Percentiles rank a stretch among this genome's conserved stretches.
Evolutionary conservation across 2,329 filamentous ascomycete species (phyloP).

Genomic region (Rhexocercosporidium sp.): DNA sequence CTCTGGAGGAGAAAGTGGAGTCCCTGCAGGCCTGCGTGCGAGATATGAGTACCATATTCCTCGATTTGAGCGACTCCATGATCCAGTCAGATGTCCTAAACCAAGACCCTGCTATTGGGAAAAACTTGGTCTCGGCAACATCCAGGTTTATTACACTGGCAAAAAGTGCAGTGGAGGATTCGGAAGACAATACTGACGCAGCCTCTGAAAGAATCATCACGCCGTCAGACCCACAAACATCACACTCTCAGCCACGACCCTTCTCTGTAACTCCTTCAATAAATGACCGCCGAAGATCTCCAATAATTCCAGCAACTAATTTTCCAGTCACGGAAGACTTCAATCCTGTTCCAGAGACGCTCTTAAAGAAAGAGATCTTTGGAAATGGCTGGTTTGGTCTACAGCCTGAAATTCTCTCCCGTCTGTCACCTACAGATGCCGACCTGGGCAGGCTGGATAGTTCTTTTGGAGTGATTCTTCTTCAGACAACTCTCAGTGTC

Average conservation of each 20-base stretch:
- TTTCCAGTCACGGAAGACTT: not conserved
- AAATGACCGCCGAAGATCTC: too few species aligned
- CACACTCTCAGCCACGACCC: not conserved
- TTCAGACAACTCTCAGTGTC: conserved; percentile 12
- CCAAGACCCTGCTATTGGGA: not conserved
- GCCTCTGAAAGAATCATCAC: not conserved
- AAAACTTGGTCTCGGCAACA: conserved; percentile 7
- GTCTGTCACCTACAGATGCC: not conserved
- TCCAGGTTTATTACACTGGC: conserved; percentile 16
- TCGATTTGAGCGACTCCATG: conserved; percentile 21
- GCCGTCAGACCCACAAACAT: not conserved
- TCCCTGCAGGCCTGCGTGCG: conserved; percentile 19
- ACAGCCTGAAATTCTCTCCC: not conserved
- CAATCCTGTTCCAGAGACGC: not conserved
- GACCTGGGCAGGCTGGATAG: not conserved
- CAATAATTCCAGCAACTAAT: not conserved
- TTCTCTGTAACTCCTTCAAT: not conserved
- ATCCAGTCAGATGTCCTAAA: conserved; percentile 10
- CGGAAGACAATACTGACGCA: not conserved
- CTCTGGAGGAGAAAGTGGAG: conserved; percentile 11
- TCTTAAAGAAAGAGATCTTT: conserved; percentile 10
- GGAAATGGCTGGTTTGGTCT: conserved; percentile 22
- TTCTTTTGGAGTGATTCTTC: conserved; percentile 8
- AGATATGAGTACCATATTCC: conserved; percentile 21
- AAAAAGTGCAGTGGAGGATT: conserved; percentile 7